phyloP scores from a whole-genome alignment of 306 rosid genomes.

The Vigna mungo region DNA sequence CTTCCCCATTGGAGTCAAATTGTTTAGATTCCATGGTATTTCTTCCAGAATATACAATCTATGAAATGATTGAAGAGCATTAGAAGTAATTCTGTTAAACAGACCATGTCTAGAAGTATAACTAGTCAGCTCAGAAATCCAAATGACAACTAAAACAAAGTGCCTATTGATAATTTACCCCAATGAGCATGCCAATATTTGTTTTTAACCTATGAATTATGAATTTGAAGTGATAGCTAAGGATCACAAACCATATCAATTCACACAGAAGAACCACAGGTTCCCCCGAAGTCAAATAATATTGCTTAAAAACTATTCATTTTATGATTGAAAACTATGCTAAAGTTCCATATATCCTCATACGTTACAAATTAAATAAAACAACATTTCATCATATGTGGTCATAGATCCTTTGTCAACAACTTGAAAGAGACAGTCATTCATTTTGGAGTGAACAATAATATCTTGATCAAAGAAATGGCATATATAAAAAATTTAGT shows the following conservation, averaged over 20 bases:
- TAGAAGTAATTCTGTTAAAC: constrained; percentile 1
- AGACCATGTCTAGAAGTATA: constrained; percentile 12
- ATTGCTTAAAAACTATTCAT: background rate
- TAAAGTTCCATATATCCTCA: background rate
- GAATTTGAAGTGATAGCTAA: constrained; percentile 22
- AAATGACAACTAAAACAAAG: background rate
- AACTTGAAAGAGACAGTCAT: background rate
- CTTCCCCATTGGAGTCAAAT: constrained; percentile 55
- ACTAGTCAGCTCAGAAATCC: constrained; percentile 17
- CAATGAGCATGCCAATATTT: constrained; percentile 1
- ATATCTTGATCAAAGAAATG: background rate
- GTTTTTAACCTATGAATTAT: background rate
- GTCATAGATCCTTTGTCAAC: constrained; percentile 2
- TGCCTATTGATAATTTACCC: background rate
- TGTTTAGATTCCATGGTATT: constrained; percentile 55
- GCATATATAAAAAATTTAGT: constrained; percentile 1
- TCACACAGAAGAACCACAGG: background rate
- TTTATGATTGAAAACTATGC: constrained; percentile 11
- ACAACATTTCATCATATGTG: background rate
- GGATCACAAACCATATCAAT: constrained; percentile 21
- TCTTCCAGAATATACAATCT: constrained; percentile 54
- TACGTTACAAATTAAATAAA: constrained; percentile 5
- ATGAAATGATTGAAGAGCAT: constrained; percentile 33
- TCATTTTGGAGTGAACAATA: background rate
- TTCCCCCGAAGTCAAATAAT: background rate